These are phyloP conservation scores for Leucocoprinus leucothites DNA, from an alignment of 768 basidiomycete genomes.

Conservation along the genomic window DNA sequence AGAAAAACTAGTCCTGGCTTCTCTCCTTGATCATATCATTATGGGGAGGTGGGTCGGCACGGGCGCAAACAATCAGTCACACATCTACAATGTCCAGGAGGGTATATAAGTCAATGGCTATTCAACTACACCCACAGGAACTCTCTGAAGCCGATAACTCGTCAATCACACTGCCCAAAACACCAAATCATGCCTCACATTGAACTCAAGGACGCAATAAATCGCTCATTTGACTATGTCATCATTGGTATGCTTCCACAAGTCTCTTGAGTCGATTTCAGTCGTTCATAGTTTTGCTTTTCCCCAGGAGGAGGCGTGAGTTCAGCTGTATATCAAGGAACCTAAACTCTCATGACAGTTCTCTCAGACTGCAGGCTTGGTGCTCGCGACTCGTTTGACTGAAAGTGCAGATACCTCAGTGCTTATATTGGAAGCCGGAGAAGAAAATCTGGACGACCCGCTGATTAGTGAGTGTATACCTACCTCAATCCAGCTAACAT, in stretches of 20 bases:
- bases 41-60: no score
- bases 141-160: no score
- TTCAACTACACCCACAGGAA: no score
- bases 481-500: neutral
- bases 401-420: constrained; percentile 9
- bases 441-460: constrained; percentile 30
- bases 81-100: no score
- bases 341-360: neutral
- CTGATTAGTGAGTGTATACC: constrained; percentile 19
- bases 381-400: constrained; percentile 13
- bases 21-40: no score
- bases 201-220: constrained; percentile 14
- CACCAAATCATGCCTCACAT: neutral
- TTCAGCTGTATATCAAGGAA: neutral
- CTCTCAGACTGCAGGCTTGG: neutral
- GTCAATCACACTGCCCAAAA: no score
- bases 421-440: constrained; percentile 30
- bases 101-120: no score
- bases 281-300: neutral
- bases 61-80: no score
- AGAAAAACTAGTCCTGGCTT: no score
- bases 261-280: constrained; percentile 6
- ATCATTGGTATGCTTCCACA: constrained; percentile 25
- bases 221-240: constrained; percentile 28
- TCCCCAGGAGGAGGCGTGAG: neutral